phyloP scores from a whole-genome alignment of 2,329 filamentous ascomycete genomes.

The Phyllosticta citribraziliensis region DNA sequence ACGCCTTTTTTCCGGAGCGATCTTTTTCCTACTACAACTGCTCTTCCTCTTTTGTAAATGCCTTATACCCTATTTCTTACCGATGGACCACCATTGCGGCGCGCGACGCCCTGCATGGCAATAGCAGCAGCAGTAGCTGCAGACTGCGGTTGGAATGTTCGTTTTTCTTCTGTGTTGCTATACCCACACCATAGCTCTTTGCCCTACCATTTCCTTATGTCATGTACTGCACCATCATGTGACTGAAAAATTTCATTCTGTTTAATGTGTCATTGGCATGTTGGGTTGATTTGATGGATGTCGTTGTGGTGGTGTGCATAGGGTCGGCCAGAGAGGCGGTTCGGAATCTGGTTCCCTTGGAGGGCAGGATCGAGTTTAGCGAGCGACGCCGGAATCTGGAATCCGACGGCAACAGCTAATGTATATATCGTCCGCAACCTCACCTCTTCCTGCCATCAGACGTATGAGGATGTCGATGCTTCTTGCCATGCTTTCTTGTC shows the following conservation, averaged over 20 bases:
- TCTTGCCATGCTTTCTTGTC: not conserved
- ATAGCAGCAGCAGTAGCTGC: not conserved
- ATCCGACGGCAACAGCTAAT: not conserved
- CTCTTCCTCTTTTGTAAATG: not conserved
- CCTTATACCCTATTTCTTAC: not conserved
- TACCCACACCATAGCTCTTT: not conserved
- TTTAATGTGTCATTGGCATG: not conserved
- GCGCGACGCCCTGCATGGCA: not conserved
- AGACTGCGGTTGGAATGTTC: not conserved
- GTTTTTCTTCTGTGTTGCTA: not conserved
- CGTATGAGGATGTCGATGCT: not conserved
- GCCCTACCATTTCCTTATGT: not conserved
- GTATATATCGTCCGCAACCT: not conserved
- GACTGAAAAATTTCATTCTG: not conserved
- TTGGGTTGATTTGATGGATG: not conserved
- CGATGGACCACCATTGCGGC: not conserved
- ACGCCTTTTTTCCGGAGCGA: not conserved
- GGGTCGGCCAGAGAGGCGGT: not conserved
- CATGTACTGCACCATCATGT: not conserved
- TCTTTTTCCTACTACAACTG: not conserved
- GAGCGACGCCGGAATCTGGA: not conserved
- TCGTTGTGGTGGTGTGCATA: not conserved
- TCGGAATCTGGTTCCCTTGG: not conserved
- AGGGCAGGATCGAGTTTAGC: not conserved
- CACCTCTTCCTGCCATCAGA: not conserved